These are phyloP conservation scores for Clathrus columnatus DNA, from an alignment of 768 basidiomycete genomes.

Conservation along the genomic window DNA sequence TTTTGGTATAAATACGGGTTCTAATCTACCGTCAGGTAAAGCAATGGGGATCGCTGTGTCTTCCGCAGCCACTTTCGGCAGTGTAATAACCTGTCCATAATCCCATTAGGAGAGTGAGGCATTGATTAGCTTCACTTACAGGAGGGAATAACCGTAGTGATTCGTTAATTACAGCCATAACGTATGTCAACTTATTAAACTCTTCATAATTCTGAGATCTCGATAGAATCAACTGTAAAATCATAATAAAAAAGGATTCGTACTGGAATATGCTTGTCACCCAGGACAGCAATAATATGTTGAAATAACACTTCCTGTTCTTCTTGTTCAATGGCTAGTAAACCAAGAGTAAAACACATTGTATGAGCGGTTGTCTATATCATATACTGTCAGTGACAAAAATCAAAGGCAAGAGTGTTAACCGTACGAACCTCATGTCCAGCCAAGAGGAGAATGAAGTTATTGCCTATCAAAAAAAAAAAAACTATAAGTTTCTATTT, in stretches of 20 bases:
- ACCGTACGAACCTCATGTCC: slow-evolving; percentile 16
- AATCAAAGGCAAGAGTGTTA: background rate
- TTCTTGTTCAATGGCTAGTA: slow-evolving; percentile 19
- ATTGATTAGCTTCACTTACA: slow-evolving; percentile 8
- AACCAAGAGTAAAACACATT: slow-evolving; percentile 15
- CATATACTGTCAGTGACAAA: background rate
- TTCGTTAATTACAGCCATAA: slow-evolving; percentile 15
- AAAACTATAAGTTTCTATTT: no score
- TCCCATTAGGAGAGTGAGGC: background rate
- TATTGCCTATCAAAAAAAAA: no score
- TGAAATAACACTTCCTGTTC: slow-evolving; percentile 15
- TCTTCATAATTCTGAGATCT: slow-evolving; percentile 8
- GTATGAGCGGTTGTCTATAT: slow-evolving; percentile 19
- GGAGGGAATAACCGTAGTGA: slow-evolving; percentile 17
- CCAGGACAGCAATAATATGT: background rate
- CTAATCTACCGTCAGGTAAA: slow-evolving; percentile 27
- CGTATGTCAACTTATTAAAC: slow-evolving; percentile 8
- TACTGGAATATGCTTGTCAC: slow-evolving; percentile 3
- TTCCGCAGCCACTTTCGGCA: slow-evolving; percentile 39
- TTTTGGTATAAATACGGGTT: slow-evolving; percentile 33
- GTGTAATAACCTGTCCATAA: slow-evolving; percentile 24
- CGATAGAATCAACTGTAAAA: background rate
- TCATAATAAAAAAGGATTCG: background rate
- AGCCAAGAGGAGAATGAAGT: slow-evolving; percentile 17
- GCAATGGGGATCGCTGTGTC: slow-evolving; percentile 35